A percentile compares a stretch with the other conserved stretches of the same genome.
These are phyloP conservation scores for Talaromyces sp. DNA, from an alignment of 2,329 filamentous ascomycete species.

Conservation along the genomic window DNA sequence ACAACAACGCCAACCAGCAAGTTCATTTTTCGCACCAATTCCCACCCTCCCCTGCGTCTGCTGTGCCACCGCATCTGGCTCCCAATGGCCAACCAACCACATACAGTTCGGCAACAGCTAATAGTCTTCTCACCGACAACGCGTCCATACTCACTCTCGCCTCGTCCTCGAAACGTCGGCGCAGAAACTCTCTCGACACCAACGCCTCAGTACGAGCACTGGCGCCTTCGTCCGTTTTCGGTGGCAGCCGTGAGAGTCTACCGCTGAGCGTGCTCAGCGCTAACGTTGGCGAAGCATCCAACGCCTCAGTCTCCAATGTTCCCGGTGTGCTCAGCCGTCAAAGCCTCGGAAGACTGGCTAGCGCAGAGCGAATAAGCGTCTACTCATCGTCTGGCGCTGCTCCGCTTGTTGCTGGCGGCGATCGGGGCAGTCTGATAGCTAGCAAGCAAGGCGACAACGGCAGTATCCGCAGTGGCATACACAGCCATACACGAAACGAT, in stretches of 20 bases:
- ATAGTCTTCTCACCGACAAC: conserved; percentile 61
- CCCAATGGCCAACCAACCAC: conserved; percentile 50
- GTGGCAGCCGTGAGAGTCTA: conserved; percentile 59
- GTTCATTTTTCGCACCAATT: conserved; percentile 58
- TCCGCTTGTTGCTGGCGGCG: conserved; percentile 55
- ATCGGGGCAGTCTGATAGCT: conserved; percentile 77
- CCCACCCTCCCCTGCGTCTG: conserved; percentile 54
- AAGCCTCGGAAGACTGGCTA: conserved; percentile 50
- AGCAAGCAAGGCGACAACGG: conserved; percentile 64
- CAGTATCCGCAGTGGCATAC: conserved; percentile 70
- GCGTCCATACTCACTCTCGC: conserved; percentile 62
- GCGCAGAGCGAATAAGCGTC: conserved; percentile 58
- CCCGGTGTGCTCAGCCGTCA: conserved; percentile 41
- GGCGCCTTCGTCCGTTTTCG: conserved; percentile 59
- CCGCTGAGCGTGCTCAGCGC: conserved; percentile 58
- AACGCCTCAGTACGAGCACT: conserved; percentile 63
- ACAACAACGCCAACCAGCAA: conserved; percentile 30
- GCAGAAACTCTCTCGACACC: conserved; percentile 60
- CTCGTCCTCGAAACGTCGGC: conserved; percentile 58
- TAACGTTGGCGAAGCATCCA: conserved; percentile 41
- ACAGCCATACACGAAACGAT: conserved; percentile 74
- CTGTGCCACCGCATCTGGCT: conserved; percentile 55
- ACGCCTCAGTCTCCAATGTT: conserved; percentile 35
- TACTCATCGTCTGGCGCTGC: conserved; percentile 70
- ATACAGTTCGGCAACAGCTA: conserved; percentile 57